Evolutionary conservation across 2,329 filamentous ascomycete species (phyloP).

Genomic region (Rachicladosporium sp.): DNA sequence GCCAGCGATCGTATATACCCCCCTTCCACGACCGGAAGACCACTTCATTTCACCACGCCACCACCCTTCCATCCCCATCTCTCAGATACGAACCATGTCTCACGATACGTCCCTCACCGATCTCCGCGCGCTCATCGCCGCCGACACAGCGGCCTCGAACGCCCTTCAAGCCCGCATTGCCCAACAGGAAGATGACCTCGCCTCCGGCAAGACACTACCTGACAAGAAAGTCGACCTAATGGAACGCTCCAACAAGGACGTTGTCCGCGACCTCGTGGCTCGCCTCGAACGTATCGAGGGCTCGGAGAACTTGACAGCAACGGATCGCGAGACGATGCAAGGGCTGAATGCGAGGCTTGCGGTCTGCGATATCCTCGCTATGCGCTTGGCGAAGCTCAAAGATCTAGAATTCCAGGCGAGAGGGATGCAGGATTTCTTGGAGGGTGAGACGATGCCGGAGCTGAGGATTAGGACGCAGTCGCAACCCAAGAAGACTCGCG

Average conservation of each 20-base stretch:
- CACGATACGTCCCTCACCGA: slow-evolving; percentile 4
- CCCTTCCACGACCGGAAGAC: too few relatives aligned
- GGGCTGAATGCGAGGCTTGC: slow-evolving; percentile 13
- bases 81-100: too few relatives aligned
- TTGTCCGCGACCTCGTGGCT: slow-evolving; percentile 12
- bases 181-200: slow-evolving; percentile 10
- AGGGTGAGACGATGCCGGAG: slow-evolving; percentile 3
- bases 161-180: slow-evolving; percentile 12
- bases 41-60: too few relatives aligned
- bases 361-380: slow-evolving; percentile 12
- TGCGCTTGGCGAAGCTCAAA: slow-evolving; percentile 12
- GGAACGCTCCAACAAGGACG: slow-evolving; percentile 13
- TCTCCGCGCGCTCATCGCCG: slow-evolving; percentile 10
- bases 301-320: slow-evolving; percentile 5
- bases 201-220: slow-evolving; percentile 5
- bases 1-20: too few relatives aligned
- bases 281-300: slow-evolving; percentile 15
- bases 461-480: neutral
- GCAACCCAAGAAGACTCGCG: neutral
- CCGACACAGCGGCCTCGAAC: slow-evolving; percentile 12
- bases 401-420: slow-evolving; percentile 10
- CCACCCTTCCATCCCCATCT: too few relatives aligned
- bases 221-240: slow-evolving; percentile 3
- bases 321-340: slow-evolving; percentile 14
- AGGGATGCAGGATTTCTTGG: slow-evolving; percentile 1